Conservation (phyloP, 108 stramenopile genomes). For the Cylindrotheca closterium region DNA sequence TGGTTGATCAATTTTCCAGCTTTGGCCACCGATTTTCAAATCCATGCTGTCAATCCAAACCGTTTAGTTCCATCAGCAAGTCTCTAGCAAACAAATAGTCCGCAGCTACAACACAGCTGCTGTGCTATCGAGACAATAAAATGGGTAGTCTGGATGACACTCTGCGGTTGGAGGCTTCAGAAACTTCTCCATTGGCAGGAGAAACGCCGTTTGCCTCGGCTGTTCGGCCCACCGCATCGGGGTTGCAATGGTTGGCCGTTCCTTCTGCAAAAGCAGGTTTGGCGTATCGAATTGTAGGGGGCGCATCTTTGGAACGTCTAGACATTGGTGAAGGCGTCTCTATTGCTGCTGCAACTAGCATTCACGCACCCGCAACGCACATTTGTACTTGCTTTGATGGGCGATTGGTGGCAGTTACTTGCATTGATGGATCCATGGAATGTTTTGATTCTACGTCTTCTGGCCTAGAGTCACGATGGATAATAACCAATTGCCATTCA, state of each 20-base stretch:
- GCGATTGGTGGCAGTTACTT: constrained; percentile 45
- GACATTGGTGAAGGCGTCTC: constrained; percentile 14
- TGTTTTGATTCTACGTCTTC: constrained; percentile 49
- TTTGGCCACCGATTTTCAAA: too few species aligned
- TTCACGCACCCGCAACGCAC: constrained; percentile 20
- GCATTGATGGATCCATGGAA: constrained; percentile 51
- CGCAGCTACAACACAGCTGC: too few species aligned
- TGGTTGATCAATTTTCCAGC: too few species aligned
- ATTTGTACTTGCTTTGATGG: constrained; percentile 44
- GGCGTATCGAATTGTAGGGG: constrained; percentile 27
- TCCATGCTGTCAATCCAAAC: too few species aligned
- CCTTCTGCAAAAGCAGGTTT: constrained; percentile 23
- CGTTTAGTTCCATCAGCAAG: too few species aligned
- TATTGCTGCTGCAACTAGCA: neutral
- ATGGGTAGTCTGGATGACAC: constrained; percentile 24
- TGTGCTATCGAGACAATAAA: too few species aligned
- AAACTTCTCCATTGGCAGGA: constrained; percentile 9
- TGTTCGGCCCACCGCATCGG: constrained; percentile 27
- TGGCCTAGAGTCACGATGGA: constrained; percentile 32
- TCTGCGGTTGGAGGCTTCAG: constrained; percentile 12
- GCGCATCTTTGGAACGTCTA: constrained; percentile 18
- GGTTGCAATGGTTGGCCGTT: constrained; percentile 41
- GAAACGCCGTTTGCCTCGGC: constrained; percentile 9
- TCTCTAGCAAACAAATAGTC: too few species aligned
- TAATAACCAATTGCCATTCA: constrained; percentile 44